Evolutionary conservation across 2,329 filamentous ascomycete species (phyloP).

Genomic region (Trichoderma guizhouense): DNA sequence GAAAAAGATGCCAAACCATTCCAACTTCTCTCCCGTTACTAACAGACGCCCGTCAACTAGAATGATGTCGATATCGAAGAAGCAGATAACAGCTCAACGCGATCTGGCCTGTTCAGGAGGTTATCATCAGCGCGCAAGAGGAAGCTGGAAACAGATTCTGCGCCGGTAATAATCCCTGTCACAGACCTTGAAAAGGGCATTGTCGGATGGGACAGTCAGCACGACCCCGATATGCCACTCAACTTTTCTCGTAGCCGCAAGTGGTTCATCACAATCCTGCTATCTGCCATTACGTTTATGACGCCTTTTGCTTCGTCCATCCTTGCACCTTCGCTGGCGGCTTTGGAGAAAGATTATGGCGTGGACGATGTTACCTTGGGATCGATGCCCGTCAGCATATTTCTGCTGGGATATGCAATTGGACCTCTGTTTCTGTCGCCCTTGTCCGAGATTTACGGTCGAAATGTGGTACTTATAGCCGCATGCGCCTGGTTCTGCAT

Average conservation of each 20-base stretch:
- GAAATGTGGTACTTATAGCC: conserved; percentile 51
- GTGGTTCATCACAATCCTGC: conserved; percentile 1
- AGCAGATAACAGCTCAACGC: background rate
- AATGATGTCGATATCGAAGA: conserved; percentile 1
- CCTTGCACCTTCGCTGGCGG: background rate
- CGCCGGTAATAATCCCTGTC: background rate
- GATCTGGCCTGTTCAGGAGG: background rate
- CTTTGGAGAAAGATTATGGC: background rate
- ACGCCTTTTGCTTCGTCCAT: conserved; percentile 11
- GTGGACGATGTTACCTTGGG: background rate
- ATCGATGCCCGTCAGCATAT: conserved; percentile 6
- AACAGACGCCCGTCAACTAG: background rate
- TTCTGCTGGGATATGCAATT: conserved; percentile 3
- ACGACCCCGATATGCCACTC: conserved; percentile 9
- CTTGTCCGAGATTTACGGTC: conserved; percentile 62
- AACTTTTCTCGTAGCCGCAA: conserved; percentile 7
- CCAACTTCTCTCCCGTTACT: background rate
- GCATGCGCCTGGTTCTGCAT: conserved; percentile 60
- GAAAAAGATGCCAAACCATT: background rate
- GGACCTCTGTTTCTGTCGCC: conserved; percentile 57
- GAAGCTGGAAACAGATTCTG: background rate
- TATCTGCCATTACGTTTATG: conserved; percentile 10
- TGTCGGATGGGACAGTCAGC: conserved; percentile 9
- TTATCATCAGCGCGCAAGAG: background rate
- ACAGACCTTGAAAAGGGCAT: conserved; percentile 9